Evolutionary conservation across 2,329 filamentous ascomycete genomes (phyloP).

Genomic region (Neonectria punicea): DNA sequence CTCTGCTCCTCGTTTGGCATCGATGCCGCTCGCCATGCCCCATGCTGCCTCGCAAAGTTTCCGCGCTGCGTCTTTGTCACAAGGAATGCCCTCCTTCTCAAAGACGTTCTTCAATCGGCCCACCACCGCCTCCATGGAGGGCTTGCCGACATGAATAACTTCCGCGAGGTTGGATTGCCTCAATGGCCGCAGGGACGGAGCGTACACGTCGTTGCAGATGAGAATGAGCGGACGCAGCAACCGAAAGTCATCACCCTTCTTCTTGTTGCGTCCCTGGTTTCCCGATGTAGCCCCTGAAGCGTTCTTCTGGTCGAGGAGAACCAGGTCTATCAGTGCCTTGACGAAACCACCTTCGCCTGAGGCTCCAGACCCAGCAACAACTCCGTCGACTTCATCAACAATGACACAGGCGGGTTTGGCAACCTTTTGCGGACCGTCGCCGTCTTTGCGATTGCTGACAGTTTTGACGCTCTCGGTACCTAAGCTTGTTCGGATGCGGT

Average conservation of each 20-base stretch:
- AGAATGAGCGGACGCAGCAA: conserved; percentile 89
- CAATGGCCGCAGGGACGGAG: conserved; percentile 85
- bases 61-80: conserved; percentile 88
- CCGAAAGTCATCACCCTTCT: conserved; percentile 86
- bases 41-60: conserved; percentile 85
- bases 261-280: conserved; percentile 61
- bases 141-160: conserved; percentile 90
- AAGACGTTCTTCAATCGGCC: conserved; percentile 85
- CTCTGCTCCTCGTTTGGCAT: conserved; percentile 74
- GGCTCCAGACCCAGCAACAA: conserved; percentile 80
- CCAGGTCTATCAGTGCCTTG: conserved; percentile 91
- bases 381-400: conserved; percentile 96
- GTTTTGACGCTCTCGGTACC: conserved; percentile 93
- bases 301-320: conserved; percentile 88
- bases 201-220: conserved; percentile 98
- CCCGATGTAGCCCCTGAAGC: conserved; percentile 43
- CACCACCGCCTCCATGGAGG: conserved; percentile 86
- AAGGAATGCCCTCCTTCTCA: conserved; percentile 86
- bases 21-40: conserved; percentile 79
- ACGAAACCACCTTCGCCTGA: conserved; percentile 94
- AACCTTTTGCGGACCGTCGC: conserved; percentile 70
- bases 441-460: conserved; percentile 69
- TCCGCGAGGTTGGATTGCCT: conserved; percentile 88
- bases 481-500: conserved; percentile 88
- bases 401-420: conserved; percentile 92